Evolutionary conservation across 78 protist genomes (phyloP).

Genomic region (Guillardia theta): DNA sequence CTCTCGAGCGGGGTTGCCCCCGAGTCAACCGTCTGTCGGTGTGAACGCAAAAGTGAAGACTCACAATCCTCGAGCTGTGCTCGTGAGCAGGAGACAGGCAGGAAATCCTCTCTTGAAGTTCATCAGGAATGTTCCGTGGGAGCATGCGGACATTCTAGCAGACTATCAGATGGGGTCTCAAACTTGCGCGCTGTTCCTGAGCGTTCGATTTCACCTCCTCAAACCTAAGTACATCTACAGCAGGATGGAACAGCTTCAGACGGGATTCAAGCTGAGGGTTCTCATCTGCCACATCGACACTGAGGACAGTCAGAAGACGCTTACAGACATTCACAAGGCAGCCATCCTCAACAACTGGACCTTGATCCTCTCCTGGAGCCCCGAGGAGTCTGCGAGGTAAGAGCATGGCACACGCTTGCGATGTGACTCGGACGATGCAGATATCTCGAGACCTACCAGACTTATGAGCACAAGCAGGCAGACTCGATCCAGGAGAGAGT

Average conservation of each 20-base stretch:
- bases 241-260: background rate
- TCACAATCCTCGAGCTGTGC: background rate
- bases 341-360: background rate
- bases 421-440: no score
- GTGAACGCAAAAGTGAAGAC: background rate
- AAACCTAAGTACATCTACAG: background rate
- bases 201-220: background rate
- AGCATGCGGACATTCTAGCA: background rate
- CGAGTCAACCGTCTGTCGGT: no score
- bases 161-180: background rate
- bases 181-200: background rate
- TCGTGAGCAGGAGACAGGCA: background rate
- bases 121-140: conserved; percentile 30
- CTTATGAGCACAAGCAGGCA: background rate
- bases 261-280: background rate
- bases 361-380: background rate
- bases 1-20: background rate
- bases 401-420: background rate
- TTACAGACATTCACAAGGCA: background rate
- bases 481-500: background rate
- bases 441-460: background rate
- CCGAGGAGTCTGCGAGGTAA: background rate
- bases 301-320: background rate
- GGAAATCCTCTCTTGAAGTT: background rate
- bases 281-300: background rate